phyloP scores from a whole-genome alignment of 257 asterid genomes.

The Ehretia macrophylla region DNA sequence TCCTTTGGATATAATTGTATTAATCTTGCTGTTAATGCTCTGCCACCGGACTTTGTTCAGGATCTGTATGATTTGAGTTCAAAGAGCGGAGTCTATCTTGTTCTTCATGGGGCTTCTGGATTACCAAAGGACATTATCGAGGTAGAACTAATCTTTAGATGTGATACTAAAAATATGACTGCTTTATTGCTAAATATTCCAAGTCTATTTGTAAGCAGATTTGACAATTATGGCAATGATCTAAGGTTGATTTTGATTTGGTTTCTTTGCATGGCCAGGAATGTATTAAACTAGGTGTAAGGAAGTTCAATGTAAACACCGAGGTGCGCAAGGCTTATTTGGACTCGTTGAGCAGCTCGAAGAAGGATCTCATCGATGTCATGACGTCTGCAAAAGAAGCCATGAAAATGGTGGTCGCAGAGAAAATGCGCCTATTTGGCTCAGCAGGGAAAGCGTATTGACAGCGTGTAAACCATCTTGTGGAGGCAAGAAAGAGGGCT shows the following conservation, averaged over 20 bases:
- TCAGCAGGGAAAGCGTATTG: conserved; percentile 73
- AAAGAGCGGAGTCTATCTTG: conserved; percentile 68
- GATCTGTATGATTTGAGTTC: conserved; percentile 66
- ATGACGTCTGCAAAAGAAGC: conserved; percentile 83
- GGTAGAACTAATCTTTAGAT: conserved; percentile 35
- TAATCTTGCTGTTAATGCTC: background rate
- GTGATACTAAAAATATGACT: background rate
- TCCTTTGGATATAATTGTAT: background rate
- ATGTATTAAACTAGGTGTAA: conserved; percentile 69
- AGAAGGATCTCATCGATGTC: conserved; percentile 65
- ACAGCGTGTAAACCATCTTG: background rate
- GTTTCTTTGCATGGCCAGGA: conserved; percentile 37
- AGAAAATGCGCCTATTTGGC: conserved; percentile 88
- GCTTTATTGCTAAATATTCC: too few relatives aligned
- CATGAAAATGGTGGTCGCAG: conserved; percentile 82
- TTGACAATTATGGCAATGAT: background rate
- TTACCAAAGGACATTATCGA: conserved; percentile 63
- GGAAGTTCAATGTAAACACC: conserved; percentile 93
- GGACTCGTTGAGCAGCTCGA: conserved; percentile 45
- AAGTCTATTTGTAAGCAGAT: background rate
- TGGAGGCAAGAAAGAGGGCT: too few relatives aligned
- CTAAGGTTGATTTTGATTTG: background rate
- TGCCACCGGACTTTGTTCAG: conserved; percentile 29
- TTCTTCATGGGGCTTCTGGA: conserved; percentile 98
- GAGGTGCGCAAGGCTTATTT: conserved; percentile 89